Evolutionary conservation across 164 flowering plant species (phyloP).

Genomic region (Nymphaea colorata): DNA sequence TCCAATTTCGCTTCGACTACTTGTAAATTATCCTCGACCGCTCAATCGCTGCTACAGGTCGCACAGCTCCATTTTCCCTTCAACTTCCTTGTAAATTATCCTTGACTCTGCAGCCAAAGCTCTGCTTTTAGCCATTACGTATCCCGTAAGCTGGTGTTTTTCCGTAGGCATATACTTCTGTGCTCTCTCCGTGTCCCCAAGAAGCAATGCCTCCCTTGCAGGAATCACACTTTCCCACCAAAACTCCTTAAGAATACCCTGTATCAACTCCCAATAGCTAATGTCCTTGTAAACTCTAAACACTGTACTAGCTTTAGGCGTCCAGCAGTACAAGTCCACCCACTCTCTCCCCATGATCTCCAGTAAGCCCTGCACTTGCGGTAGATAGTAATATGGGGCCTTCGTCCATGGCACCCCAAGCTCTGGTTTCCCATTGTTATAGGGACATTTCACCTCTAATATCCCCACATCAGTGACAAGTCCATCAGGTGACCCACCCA

Average conservation of each 20-base stretch:
- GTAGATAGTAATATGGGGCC: constrained; percentile 91
- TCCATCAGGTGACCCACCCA: constrained; percentile 99
- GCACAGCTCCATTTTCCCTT: constrained; percentile 57
- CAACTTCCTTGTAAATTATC: constrained; percentile 67
- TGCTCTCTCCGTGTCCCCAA: constrained; percentile 41
- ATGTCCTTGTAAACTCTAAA: constrained; percentile 63
- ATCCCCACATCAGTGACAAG: constrained; percentile 74
- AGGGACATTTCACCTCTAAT: constrained; percentile 96
- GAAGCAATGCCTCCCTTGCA: constrained; percentile 55
- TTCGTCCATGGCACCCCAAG: constrained; percentile 68
- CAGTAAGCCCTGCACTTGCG: constrained; percentile 97
- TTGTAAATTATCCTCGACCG: constrained; percentile 47
- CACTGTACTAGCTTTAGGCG: constrained; percentile 76
- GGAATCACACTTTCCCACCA: constrained; percentile 98
- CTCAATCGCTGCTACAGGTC: constrained; percentile 2
- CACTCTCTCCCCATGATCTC: constrained; percentile 86
- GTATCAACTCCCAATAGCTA: constrained; percentile 66
- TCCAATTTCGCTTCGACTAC: constrained; percentile 57
- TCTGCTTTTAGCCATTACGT: constrained; percentile 43
- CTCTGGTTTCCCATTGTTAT: constrained; percentile 90
- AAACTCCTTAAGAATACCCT: constrained; percentile 66
- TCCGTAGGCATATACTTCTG: constrained; percentile 45
- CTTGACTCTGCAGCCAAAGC: constrained; percentile 56
- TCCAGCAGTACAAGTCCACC: constrained; percentile 97
- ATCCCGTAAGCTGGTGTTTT: constrained; percentile 66